Percentiles rank a stretch among this genome's conserved stretches.
Conservation (phyloP, 306 rosid genomes). For the Purshia tridentata region DNA sequence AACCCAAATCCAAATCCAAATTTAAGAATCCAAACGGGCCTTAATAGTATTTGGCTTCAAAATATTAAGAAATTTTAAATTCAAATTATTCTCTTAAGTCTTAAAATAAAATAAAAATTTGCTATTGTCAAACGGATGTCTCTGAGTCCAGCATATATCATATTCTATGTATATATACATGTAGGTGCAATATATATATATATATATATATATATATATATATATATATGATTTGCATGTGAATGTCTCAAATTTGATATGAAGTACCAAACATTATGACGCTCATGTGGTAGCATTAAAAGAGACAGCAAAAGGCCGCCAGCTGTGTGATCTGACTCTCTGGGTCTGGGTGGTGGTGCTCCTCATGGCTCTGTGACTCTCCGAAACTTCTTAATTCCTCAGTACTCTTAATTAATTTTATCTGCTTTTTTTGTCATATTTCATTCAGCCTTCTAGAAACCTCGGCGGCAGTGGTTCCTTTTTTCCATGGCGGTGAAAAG, state of each 20-base stretch:
- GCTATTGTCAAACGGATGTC: neutral
- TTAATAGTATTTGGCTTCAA: too few relatives aligned
- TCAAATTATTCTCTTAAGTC: too few relatives aligned
- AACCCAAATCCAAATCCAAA: too few relatives aligned
- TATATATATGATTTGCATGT: too few relatives aligned
- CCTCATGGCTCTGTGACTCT: neutral
- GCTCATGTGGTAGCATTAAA: conserved; percentile 40
- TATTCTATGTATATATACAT: neutral
- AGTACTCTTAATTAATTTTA: neutral
- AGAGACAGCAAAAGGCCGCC: conserved; percentile 6
- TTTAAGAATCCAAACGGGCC: too few relatives aligned
- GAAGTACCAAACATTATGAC: conserved; percentile 26
- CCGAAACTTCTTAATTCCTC: neutral
- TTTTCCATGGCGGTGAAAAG: too few relatives aligned
- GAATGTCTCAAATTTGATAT: conserved; percentile 22
- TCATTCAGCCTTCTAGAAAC: neutral
- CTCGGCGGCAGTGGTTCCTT: neutral
- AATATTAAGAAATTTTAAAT: too few relatives aligned
- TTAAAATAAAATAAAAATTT: too few relatives aligned
- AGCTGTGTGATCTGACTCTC: neutral
- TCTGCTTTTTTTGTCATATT: neutral
- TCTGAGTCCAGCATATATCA: neutral
- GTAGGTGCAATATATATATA: neutral
- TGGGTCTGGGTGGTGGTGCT: neutral
- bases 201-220: too few relatives aligned